phyloP scores from a whole-genome alignment of 345 rosid species.

The Clausena lansium region DNA sequence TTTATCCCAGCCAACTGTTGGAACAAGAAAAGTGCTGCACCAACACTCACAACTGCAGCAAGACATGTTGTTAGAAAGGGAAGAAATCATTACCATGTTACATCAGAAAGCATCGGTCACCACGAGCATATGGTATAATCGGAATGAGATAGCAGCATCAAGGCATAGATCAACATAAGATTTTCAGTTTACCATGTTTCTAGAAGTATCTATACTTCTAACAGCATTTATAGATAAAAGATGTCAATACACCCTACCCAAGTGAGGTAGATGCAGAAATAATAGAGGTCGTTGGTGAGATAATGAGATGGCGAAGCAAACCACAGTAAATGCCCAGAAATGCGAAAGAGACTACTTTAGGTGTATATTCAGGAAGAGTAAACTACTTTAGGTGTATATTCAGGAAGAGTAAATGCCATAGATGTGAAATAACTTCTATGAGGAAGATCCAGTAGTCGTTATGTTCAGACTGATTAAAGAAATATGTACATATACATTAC shows the following conservation, averaged over 20 bases:
- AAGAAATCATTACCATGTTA: background rate
- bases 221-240: background rate
- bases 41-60: slow-evolving; percentile 92
- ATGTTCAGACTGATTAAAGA: background rate
- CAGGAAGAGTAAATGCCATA: background rate
- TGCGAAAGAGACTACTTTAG: background rate
- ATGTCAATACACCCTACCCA: background rate
- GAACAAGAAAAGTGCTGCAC: slow-evolving; percentile 95
- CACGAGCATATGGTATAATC: background rate
- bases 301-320: background rate
- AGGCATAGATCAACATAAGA: background rate
- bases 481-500: background rate
- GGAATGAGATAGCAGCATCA: background rate
- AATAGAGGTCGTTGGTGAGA: background rate
- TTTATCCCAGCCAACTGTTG: slow-evolving; percentile 99
- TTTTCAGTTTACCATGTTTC: background rate
- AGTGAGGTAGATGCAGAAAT: background rate
- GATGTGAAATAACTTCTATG: background rate
- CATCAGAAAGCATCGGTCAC: slow-evolving; percentile 1
- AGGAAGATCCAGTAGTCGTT: background rate
- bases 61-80: slow-evolving; percentile 2
- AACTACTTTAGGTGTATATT: background rate
- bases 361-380: background rate
- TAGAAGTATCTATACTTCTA: background rate
- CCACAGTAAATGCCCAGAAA: background rate